Conservation (phyloP, 495 filamentous ascomycete species). For the Recurvomyces mirabilis region DNA sequence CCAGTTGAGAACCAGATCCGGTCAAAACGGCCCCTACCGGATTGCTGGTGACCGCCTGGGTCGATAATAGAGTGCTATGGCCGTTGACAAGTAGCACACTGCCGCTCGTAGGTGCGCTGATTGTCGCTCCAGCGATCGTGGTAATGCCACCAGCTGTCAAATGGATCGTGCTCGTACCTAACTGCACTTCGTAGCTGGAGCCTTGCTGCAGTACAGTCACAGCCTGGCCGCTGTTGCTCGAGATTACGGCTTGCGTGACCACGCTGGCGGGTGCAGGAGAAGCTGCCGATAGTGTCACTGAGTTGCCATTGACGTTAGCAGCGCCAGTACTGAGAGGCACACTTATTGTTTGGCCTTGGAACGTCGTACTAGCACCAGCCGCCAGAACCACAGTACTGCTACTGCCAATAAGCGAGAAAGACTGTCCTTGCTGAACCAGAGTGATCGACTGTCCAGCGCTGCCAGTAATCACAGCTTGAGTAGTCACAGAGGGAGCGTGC, state of each 20-base stretch:
- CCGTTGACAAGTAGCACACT: neutral
- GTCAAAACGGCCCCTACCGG: too few relatives aligned
- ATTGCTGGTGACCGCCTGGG: too few relatives aligned
- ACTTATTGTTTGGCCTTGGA: neutral
- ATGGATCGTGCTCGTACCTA: neutral
- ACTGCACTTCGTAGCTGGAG: neutral
- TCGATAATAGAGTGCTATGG: neutral
- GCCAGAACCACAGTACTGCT: neutral
- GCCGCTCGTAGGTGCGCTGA: neutral
- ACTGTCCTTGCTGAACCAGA: neutral
- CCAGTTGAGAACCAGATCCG: neutral
- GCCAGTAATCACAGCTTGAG: neutral
- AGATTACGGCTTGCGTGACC: slow-evolving; percentile 1
- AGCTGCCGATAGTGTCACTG: neutral
- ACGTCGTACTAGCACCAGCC: neutral
- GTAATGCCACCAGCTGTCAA: neutral
- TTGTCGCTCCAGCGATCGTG: neutral
- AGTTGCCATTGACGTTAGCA: neutral
- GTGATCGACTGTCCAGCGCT: neutral
- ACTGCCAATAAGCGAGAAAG: neutral
- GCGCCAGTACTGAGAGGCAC: neutral
- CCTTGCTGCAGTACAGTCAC: slow-evolving; percentile 1
- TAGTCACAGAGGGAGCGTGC: neutral
- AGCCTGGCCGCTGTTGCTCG: neutral
- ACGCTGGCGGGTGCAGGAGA: neutral